Percentiles rank a stretch among this genome's conserved stretches.
Evolutionary conservation across 2,329 filamentous ascomycete species (phyloP).

Genomic region (Nemania bipapillata): DNA sequence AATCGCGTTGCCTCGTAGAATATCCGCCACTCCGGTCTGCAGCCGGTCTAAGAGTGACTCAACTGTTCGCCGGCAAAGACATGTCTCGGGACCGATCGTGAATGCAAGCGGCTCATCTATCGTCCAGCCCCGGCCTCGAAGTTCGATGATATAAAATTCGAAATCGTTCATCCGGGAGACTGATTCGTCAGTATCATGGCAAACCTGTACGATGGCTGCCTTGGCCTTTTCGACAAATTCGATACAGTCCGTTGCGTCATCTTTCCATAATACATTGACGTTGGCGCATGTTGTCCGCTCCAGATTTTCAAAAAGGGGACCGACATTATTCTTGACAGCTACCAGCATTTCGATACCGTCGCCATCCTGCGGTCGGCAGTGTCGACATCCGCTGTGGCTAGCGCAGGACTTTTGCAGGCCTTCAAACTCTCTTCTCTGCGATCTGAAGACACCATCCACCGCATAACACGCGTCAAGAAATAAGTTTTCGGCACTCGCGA

Average conservation of each 20-base stretch:
- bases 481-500: slow-evolving; percentile 59
- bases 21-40: slow-evolving; percentile 62
- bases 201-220: slow-evolving; percentile 51
- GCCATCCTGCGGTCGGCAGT: slow-evolving; percentile 56
- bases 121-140: slow-evolving; percentile 60
- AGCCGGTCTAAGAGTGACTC: slow-evolving; percentile 63
- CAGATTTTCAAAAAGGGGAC: slow-evolving; percentile 60
- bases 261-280: slow-evolving; percentile 59
- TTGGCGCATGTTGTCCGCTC: slow-evolving; percentile 57
- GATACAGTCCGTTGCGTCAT: slow-evolving; percentile 57
- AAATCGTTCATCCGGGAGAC: slow-evolving; percentile 60
- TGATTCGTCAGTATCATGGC: slow-evolving; percentile 57
- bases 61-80: slow-evolving; percentile 58
- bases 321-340: slow-evolving; percentile 62
- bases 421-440: slow-evolving; percentile 57
- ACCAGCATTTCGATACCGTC: slow-evolving; percentile 60
- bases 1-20: slow-evolving; percentile 60
- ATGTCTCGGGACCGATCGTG: slow-evolving; percentile 56
- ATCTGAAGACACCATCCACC: slow-evolving; percentile 56
- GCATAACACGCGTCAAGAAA: slow-evolving; percentile 59
- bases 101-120: slow-evolving; percentile 60
- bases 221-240: slow-evolving; percentile 58
- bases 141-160: slow-evolving; percentile 60
- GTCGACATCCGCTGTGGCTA: slow-evolving; percentile 52
- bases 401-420: slow-evolving; percentile 54